A percentile compares a stretch with the other conserved stretches of the same genome.
phyloP scores from a whole-genome alignment of 352 stramenopile genomes.

The Phytopythium vexans region DNA sequence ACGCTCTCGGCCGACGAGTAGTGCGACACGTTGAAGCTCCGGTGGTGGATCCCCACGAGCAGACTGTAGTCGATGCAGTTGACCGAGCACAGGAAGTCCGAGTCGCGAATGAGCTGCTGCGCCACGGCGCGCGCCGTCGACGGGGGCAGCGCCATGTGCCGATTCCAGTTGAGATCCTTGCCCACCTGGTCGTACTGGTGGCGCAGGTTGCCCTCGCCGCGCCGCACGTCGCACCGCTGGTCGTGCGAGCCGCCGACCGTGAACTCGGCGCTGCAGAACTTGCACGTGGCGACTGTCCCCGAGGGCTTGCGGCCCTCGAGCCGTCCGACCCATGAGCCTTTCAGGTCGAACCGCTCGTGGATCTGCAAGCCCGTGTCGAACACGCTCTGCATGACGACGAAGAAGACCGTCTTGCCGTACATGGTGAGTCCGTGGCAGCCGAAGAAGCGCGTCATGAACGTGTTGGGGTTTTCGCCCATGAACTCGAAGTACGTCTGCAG shows the following conservation, averaged over 20 bases:
- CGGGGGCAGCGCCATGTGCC: slow-evolving; percentile 66
- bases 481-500: slow-evolving; percentile 69
- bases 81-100: slow-evolving; percentile 87
- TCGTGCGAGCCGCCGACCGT: slow-evolving; percentile 65
- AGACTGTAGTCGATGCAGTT: slow-evolving; percentile 96
- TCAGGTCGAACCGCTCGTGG: slow-evolving; percentile 80
- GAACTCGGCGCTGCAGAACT: slow-evolving; percentile 71
- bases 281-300: slow-evolving; percentile 66
- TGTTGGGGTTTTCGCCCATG: slow-evolving; percentile 63
- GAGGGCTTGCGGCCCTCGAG: slow-evolving; percentile 70
- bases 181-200: slow-evolving; percentile 81
- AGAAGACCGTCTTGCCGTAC: slow-evolving; percentile 84
- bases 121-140: slow-evolving; percentile 54
- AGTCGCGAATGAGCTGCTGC: slow-evolving; percentile 81
- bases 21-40: slow-evolving; percentile 79
- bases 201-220: slow-evolving; percentile 58
- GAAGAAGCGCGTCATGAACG: slow-evolving; percentile 80
- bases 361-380: slow-evolving; percentile 79
- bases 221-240: slow-evolving; percentile 58
- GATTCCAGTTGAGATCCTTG: slow-evolving; percentile 85
- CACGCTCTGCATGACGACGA: slow-evolving; percentile 84
- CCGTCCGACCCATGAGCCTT: slow-evolving; percentile 82
- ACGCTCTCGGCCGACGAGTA: slow-evolving; percentile 56
- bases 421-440: slow-evolving; percentile 80
- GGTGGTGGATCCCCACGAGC: slow-evolving; percentile 92